Evolutionary conservation across 2,329 filamentous ascomycete species (phyloP), one percentile per base, ranked within the genome.

Genomic region (Phialemonium atrogriseum): DNA sequence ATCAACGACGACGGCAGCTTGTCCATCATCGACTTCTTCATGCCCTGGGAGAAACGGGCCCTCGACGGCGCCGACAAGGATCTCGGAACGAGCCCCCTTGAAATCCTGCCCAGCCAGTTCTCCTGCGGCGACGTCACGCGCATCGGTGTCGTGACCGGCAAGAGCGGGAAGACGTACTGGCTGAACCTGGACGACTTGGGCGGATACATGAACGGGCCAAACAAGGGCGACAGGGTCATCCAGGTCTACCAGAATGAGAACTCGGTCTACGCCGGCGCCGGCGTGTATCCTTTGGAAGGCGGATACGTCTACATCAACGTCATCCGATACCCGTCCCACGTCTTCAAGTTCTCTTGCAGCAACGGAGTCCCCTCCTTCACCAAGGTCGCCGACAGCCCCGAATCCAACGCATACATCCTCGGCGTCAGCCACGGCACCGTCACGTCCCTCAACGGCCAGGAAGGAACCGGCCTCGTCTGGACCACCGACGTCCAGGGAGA

Each of bases 321-420:
- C 5, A 72, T 75, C 32, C 60, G 67, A 41, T 68, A 67, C 41
- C 60, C 64, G 10, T 69, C 69, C 0, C 61, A 69, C 30, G 68
- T 73, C 12, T 76, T 74, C 58, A 70, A 74, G 40, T 76, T 76
- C 45, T 62, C 64, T 3, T 74, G 68, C 45, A 54, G 59, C 37
- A 51, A 53, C 14, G 70, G 70, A 4, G 58, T 66, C 8, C 65
- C 71, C 1, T 59, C 60, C 3, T 75, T 77, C 31, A 63, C 67
- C 14, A 67, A 70, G 42, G 64, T 73, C 1, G 66, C 65, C 4
- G 60, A 67, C 33, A 67, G 60, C 4, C 58, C 62, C 0, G 59
- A 64, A 14, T 57, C 48, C 24, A 73, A 72, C 30, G 67, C 69
- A 1, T 66, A 64, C 35, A 58, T 66, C 29, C 60, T 77, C 0